phyloP scores from a whole-genome alignment of 2,329 filamentous ascomycete species.

The Plectosphaerella sp. region DNA sequence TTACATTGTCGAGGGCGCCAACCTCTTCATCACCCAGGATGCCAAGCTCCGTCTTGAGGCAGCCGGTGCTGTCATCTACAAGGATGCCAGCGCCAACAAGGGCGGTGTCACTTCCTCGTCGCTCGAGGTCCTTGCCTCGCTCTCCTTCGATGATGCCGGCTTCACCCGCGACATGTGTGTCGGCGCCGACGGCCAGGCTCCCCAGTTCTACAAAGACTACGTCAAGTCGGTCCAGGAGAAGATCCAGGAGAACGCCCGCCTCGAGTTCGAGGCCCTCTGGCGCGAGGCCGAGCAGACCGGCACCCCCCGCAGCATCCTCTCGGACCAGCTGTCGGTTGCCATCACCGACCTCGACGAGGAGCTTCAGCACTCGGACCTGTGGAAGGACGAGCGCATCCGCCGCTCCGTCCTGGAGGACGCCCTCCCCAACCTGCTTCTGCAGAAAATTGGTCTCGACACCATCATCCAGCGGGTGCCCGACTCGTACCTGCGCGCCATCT shows the following conservation, averaged over 20 bases:
- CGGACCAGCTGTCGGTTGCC: slow-evolving; percentile 82
- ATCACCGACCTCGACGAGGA: slow-evolving; percentile 98
- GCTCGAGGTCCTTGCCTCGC: slow-evolving; percentile 87
- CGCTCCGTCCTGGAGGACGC: slow-evolving; percentile 78
- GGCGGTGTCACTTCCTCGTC: slow-evolving; percentile 97
- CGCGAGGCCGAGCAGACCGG: slow-evolving; percentile 83
- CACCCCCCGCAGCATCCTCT: slow-evolving; percentile 76
- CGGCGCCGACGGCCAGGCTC: slow-evolving; percentile 64
- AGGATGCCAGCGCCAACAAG: slow-evolving; percentile 98
- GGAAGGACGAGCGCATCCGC: slow-evolving; percentile 77
- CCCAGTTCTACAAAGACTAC: slow-evolving; percentile 89
- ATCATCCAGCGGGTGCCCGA: slow-evolving; percentile 86
- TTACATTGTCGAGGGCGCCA: slow-evolving; percentile 96
- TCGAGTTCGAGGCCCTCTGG: slow-evolving; percentile 99
- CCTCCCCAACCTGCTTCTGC: slow-evolving; percentile 74
- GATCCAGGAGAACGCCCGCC: slow-evolving; percentile 83
- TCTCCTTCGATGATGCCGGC: slow-evolving; percentile 86
- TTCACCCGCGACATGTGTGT: slow-evolving; percentile 96
- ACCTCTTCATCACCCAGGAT: slow-evolving; percentile 97
- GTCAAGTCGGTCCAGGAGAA: slow-evolving; percentile 87
- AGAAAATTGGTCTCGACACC: slow-evolving; percentile 87
- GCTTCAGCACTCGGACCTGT: slow-evolving; percentile 86
- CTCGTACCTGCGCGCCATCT: slow-evolving; percentile 88
- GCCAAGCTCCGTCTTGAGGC: slow-evolving; percentile 92
- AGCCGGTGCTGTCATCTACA: slow-evolving; percentile 93